A percentile compares a stretch with the other conserved stretches of the same genome.
phyloP scores from a whole-genome alignment of 2,329 filamentous ascomycete species.

The Trichophyton equinum region DNA sequence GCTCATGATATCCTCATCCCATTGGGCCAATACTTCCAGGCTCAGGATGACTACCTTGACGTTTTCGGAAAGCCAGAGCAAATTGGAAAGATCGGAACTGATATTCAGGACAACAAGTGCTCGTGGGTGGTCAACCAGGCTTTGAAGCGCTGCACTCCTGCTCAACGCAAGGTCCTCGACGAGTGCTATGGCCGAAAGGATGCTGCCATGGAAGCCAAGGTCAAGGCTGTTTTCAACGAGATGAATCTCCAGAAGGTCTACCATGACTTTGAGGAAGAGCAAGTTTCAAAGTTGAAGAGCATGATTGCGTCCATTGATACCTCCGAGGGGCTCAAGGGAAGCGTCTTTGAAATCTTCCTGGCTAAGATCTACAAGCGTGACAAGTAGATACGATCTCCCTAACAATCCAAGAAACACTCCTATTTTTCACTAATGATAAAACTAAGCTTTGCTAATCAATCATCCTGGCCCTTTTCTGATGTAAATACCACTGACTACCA shows the following conservation, averaged over 20 bases:
- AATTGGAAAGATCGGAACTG: slow-evolving; percentile 97
- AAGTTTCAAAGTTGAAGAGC: slow-evolving; percentile 61
- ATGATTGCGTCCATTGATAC: slow-evolving; percentile 75
- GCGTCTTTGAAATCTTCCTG: slow-evolving; percentile 78
- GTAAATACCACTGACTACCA: background rate
- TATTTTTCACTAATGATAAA: too few relatives aligned
- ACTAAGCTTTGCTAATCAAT: too few relatives aligned
- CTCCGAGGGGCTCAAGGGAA: slow-evolving; percentile 76
- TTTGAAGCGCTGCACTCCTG: slow-evolving; percentile 62
- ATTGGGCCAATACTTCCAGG: slow-evolving; percentile 97
- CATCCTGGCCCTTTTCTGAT: too few relatives aligned
- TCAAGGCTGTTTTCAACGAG: slow-evolving; percentile 84
- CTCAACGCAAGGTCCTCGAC: slow-evolving; percentile 79
- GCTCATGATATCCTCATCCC: slow-evolving; percentile 88
- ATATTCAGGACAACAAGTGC: slow-evolving; percentile 99
- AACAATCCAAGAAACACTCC: background rate
- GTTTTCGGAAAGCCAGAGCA: slow-evolving; percentile 86
- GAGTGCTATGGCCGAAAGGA: slow-evolving; percentile 93
- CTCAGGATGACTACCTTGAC: slow-evolving; percentile 98
- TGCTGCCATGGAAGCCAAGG: slow-evolving; percentile 61
- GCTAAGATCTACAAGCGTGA: slow-evolving; percentile 96
- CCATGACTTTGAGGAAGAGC: slow-evolving; percentile 77
- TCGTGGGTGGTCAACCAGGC: slow-evolving; percentile 97
- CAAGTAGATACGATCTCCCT: slow-evolving; percentile 49
- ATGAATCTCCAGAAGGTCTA: slow-evolving; percentile 73